Evolutionary conservation across 148 eudicot species (phyloP).

Genomic region (Pharnaceum exiguum): DNA sequence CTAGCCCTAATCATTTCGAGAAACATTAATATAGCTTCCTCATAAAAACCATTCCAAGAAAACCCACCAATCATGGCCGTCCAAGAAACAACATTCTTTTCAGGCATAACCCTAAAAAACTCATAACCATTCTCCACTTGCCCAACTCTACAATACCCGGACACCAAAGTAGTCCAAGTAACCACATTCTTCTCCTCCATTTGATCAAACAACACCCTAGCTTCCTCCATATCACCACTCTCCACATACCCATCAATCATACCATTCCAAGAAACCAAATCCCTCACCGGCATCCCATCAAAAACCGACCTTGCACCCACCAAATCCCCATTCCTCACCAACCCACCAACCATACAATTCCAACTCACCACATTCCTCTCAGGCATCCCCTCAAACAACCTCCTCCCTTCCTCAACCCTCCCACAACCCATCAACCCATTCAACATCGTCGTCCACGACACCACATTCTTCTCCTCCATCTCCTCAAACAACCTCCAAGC

Average conservation of each 20-base stretch:
- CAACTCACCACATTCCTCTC: constrained; percentile 41
- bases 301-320: constrained; percentile 31
- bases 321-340: constrained; percentile 30
- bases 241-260: constrained; percentile 38
- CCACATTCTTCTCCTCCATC: constrained; percentile 39
- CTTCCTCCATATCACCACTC: constrained; percentile 34
- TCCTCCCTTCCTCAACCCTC: constrained; percentile 30
- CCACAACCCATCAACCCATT: constrained; percentile 33
- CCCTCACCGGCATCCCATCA: constrained; percentile 30
- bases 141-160: constrained; percentile 32
- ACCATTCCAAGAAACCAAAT: constrained; percentile 38
- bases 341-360: constrained; percentile 40
- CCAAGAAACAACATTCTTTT: constrained; percentile 43
- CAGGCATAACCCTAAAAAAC: constrained; percentile 29
- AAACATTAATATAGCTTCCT: constrained; percentile 31
- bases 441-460: constrained; percentile 43
- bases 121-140: constrained; percentile 26
- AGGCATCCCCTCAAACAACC: constrained; percentile 36
- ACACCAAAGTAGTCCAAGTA: constrained; percentile 35
- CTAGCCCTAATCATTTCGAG: constrained; percentile 25
- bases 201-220: constrained; percentile 35
- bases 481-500: constrained; percentile 29
- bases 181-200: constrained; percentile 31
- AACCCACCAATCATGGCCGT: constrained; percentile 45
- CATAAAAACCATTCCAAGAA: constrained; percentile 35